Evolutionary conservation across 2,329 filamentous ascomycete species (phyloP).

Genomic region (Paecilomyces dactylethromorphus): DNA sequence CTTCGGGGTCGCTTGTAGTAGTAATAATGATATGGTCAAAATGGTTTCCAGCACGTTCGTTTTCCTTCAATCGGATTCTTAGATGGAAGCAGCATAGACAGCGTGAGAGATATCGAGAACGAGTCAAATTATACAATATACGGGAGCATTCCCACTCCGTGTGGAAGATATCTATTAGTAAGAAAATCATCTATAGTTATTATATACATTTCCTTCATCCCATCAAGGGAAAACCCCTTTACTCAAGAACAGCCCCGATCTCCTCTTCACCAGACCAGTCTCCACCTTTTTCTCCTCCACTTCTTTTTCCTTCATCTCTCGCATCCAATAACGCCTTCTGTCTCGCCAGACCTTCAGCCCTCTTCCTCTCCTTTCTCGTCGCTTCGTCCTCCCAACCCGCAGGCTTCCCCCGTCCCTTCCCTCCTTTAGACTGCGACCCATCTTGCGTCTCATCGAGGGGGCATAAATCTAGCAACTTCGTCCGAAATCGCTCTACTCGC

Average conservation of each 20-base stretch:
- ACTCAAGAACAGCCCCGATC: neutral
- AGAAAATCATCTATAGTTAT: neutral
- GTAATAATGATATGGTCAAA: neutral
- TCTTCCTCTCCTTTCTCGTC: conserved; percentile 31
- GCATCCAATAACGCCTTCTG: conserved; percentile 16
- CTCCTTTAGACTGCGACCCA: neutral
- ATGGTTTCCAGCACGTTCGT: neutral
- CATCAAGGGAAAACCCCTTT: neutral
- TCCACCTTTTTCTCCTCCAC: neutral
- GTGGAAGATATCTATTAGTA: neutral
- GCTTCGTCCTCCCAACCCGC: conserved; percentile 33
- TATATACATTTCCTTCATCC: neutral
- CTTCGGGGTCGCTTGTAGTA: neutral
- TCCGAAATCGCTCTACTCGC: conserved; percentile 32
- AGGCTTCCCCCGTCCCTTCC: conserved; percentile 12
- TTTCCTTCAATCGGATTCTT: neutral
- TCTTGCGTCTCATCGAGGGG: neutral
- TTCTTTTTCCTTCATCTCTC: conserved; percentile 5
- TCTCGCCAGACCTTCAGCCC: conserved; percentile 32
- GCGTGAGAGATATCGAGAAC: neutral
- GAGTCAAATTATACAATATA: neutral
- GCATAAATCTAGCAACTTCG: conserved; percentile 19
- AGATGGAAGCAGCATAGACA: neutral
- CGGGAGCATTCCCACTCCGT: neutral
- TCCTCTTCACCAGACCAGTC: neutral